These are phyloP conservation scores for Boletus barrowsii DNA, from an alignment of 768 basidiomycete genomes.

Conservation along the genomic window DNA sequence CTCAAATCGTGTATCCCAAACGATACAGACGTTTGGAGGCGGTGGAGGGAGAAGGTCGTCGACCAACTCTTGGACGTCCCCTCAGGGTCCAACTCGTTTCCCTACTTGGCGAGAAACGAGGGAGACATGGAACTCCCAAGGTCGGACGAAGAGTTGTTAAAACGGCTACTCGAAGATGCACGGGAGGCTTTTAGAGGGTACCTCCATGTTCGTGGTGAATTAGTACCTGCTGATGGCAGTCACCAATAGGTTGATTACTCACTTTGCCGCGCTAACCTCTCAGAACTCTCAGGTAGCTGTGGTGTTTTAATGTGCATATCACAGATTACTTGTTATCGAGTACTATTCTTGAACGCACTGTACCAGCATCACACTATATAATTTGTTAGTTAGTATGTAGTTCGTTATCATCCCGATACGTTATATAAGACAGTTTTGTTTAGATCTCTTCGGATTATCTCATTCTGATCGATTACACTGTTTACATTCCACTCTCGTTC, in stretches of 20 bases:
- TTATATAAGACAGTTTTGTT: no score
- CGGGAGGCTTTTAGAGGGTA: conserved; percentile 15
- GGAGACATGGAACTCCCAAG: not conserved
- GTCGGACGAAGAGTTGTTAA: conserved; percentile 1
- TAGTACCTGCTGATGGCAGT: conserved; percentile 5
- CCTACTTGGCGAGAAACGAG: not conserved
- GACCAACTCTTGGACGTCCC: conserved; percentile 9
- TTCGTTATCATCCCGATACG: no score
- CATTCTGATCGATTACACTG: no score
- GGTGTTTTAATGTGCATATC: no score
- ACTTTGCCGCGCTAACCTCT: not conserved
- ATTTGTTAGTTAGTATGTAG: no score
- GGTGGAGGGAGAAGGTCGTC: conserved; percentile 23
- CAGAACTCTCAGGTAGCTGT: no score
- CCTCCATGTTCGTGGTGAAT: fast-evolving
- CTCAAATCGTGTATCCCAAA: conserved; percentile 19
- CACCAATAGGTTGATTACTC: no score
- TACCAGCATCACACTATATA: not conserved
- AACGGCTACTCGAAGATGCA: conserved; percentile 18
- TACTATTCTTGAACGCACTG: not conserved
- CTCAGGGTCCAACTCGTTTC: not conserved
- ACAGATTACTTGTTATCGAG: not conserved
- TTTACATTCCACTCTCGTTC: no score
- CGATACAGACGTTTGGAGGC: conserved; percentile 21
- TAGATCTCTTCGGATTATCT: no score